A percentile compares a stretch with the other conserved stretches of the same genome.
phyloP scores from a whole-genome alignment of 176 grass and related monocot genomes.

The Cenchrus fungigraminus region DNA sequence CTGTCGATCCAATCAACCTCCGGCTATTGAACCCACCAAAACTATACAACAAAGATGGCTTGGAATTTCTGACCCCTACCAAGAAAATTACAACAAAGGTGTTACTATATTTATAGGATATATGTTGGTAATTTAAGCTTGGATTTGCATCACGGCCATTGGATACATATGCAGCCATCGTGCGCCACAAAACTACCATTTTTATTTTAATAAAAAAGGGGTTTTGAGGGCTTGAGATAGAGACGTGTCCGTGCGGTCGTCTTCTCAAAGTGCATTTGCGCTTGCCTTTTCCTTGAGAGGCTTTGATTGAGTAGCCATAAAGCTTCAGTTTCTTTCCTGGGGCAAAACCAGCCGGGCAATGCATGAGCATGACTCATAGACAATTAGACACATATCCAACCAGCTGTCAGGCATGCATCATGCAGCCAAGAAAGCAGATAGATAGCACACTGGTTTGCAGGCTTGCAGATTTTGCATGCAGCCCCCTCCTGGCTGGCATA shows the following conservation, averaged over 20 bases:
- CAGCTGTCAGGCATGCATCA: slow-evolving; percentile 1
- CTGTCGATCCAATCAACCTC: background rate
- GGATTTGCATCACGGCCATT: background rate
- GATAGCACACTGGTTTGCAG: background rate
- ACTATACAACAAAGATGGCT: background rate
- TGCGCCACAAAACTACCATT: slow-evolving; percentile 5
- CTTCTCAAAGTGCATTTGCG: slow-evolving; percentile 29
- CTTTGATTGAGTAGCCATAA: background rate
- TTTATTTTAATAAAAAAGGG: background rate
- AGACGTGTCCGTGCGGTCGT: slow-evolving; percentile 1
- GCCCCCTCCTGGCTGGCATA: background rate
- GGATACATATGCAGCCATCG: slow-evolving; percentile 27
- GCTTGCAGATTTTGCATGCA: background rate
- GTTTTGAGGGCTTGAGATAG: background rate
- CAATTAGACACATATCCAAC: background rate
- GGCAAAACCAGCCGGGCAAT: background rate
- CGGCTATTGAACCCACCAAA: background rate
- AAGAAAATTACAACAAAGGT: background rate
- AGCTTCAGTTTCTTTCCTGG: slow-evolving; percentile 18
- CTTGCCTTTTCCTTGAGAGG: slow-evolving; percentile 29
- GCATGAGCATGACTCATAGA: background rate
- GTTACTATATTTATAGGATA: background rate
- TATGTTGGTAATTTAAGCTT: background rate
- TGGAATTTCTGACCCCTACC: background rate
- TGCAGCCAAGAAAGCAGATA: background rate